Percentiles rank a stretch among this genome's conserved stretches.
Conservation (phyloP, 2,329 filamentous ascomycete genomes). For the Aureobasidium zeae region DNA sequence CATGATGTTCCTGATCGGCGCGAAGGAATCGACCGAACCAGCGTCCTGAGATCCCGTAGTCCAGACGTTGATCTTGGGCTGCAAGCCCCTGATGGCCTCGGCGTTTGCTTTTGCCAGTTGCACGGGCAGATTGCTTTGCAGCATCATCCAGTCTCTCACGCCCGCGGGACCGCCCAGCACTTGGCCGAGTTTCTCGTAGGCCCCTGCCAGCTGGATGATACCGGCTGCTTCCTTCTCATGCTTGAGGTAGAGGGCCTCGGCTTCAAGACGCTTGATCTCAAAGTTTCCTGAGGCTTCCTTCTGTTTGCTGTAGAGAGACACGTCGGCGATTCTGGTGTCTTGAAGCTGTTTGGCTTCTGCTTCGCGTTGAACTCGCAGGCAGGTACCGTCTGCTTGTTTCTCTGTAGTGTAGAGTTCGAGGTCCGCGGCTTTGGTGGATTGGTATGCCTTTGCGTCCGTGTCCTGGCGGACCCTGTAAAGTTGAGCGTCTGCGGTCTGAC, state of each 20-base stretch:
- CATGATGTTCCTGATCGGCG: constrained; percentile 69
- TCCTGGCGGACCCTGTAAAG: constrained; percentile 37
- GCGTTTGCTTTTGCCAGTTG: constrained; percentile 72
- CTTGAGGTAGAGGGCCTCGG: constrained; percentile 50
- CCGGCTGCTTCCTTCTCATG: constrained; percentile 69
- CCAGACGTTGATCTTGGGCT: constrained; percentile 88
- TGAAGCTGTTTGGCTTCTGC: constrained; percentile 31
- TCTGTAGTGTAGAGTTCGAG: constrained; percentile 43
- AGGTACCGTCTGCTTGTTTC: constrained; percentile 40
- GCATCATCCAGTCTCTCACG: constrained; percentile 78
- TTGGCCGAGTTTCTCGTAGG: constrained; percentile 63
- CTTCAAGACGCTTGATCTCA: constrained; percentile 40
- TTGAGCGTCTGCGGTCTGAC: constrained; percentile 37
- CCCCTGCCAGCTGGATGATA: constrained; percentile 65
- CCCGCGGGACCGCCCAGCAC: constrained; percentile 72
- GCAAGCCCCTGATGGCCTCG: constrained; percentile 61
- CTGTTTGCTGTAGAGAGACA: constrained; percentile 38
- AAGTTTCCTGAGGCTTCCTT: constrained; percentile 35
- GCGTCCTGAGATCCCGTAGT: constrained; percentile 55
- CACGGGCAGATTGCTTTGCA: constrained; percentile 71
- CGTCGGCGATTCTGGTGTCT: constrained; percentile 34
- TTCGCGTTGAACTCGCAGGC: constrained; percentile 45
- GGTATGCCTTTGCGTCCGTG: constrained; percentile 47
- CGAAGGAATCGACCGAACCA: constrained; percentile 47
- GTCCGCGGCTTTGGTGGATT: constrained; percentile 51